Conservation (phyloP, 257 asterid species). For the Ajuga chamaepitys region DNA sequence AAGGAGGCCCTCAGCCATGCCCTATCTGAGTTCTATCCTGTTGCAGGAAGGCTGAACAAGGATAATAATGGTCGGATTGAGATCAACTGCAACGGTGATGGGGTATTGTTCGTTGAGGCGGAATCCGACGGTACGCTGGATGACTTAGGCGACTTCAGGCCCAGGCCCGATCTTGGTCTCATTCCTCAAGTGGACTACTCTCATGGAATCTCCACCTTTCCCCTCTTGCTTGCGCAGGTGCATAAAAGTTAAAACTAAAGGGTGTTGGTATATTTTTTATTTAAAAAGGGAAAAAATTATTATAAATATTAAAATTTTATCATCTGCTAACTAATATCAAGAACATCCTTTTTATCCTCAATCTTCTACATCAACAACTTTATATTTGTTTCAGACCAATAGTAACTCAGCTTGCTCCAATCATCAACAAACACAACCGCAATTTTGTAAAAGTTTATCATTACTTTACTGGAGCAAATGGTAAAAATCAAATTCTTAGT, state of each 20-base stretch:
- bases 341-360: no score
- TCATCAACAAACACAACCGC: no score
- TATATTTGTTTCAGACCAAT: no score
- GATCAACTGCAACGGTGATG: constrained; percentile 58
- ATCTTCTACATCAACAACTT: no score
- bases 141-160: constrained; percentile 62
- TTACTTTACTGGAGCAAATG: no score
- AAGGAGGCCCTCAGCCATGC: constrained; percentile 47
- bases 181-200: constrained; percentile 60
- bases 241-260: neutral
- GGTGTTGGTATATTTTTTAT: no score
- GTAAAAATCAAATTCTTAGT: no score
- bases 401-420: no score
- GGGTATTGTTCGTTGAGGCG: constrained; percentile 59
- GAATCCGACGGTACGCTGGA: constrained; percentile 46
- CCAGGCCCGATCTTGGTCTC: constrained; percentile 51
- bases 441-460: no score
- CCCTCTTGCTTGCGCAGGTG: constrained; percentile 50
- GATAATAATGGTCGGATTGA: constrained; percentile 47
- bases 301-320: no score
- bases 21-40: constrained; percentile 54
- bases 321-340: no score
- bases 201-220: constrained; percentile 23
- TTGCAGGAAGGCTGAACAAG: constrained; percentile 48
- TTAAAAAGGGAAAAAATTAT: no score